Evolutionary conservation across 441 rosid species (phyloP), one percentile per base, ranked within the genome.

Genomic region (Adansonia gregorii): DNA sequence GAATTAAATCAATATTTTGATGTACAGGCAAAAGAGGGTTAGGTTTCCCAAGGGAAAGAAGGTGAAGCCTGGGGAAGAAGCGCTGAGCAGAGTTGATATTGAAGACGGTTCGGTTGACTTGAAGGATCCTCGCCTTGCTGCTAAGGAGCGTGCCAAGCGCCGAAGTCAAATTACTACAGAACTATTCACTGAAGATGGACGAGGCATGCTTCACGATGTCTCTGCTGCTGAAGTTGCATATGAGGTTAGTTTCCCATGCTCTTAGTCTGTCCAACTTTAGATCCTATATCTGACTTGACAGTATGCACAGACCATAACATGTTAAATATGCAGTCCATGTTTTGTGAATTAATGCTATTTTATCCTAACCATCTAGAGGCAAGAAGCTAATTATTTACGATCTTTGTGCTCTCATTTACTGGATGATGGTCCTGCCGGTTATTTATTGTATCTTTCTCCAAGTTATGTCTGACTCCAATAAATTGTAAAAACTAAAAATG

Each of bases 21-120:
- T 81, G 80, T 79, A 49, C 84, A 94, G 98, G 86, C 88, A 89
- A 83, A 96, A 93, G 88, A 89, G 89, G 75, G 87, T 90, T 49
- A 85, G 98, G 66, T 96, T 93, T 87, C 99, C 99, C 0, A 96
- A 92, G 80, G 98, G 98, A 24, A 94, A 87, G 89, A 96, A 96
- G 83, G 75, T 86, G 73, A 96, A 89, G 87, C 78, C 88, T 12
- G 97, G 86, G 10, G 89, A 90, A 24, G 90, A 79, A 73, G 67
- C 27, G 15, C 52, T 65, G 63, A 31, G 73, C 5, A 80, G 61
- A 71, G 84, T 75, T 75, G 91, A 82, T 4, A 82, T 81, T 67
- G 82, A 80, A 69, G 85, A 80, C 49, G 90, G 7, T 11, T 70
- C 78, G 0, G 24, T 12, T 35, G 88, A 81, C 20, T 20, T 46